phyloP scores from a whole-genome alignment of 2,329 filamentous ascomycete species.

The Moelleriella libera region DNA sequence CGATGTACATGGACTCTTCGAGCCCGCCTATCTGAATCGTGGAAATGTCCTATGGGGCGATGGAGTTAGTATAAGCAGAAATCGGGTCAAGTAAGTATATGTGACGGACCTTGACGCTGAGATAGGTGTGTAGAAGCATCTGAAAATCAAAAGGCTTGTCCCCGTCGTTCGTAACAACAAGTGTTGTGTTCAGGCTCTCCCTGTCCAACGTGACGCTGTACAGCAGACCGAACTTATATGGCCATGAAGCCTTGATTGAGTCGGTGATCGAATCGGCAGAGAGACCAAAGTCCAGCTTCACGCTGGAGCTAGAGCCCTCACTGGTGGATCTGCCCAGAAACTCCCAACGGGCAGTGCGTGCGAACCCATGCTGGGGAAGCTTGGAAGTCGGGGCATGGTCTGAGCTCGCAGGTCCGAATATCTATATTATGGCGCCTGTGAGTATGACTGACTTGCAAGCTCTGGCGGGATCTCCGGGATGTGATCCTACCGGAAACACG shows the following conservation, averaged over 20 bases:
- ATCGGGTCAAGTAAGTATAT: neutral
- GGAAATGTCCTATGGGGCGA: constrained; percentile 54
- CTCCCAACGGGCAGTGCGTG: constrained; percentile 81
- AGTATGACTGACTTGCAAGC: neutral
- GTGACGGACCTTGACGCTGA: constrained; percentile 55
- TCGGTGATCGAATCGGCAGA: constrained; percentile 57
- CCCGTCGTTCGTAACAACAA: constrained; percentile 84
- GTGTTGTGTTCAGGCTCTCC: constrained; percentile 61
- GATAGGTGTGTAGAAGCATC: constrained; percentile 81
- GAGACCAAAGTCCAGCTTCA: constrained; percentile 94
- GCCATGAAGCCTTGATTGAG: constrained; percentile 61
- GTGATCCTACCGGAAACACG: constrained; percentile 67
- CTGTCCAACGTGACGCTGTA: constrained; percentile 81
- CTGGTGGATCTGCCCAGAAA: constrained; percentile 70
- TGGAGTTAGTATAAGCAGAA: neutral
- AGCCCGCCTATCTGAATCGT: constrained; percentile 62
- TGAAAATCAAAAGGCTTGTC: constrained; percentile 78
- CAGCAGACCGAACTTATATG: constrained; percentile 74
- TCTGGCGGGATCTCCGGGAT: too few relatives aligned
- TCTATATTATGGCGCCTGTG: constrained; percentile 27
- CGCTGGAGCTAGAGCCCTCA: constrained; percentile 43
- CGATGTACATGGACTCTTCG: constrained; percentile 59
- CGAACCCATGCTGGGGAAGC: constrained; percentile 90
- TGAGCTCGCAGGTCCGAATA: constrained; percentile 73
- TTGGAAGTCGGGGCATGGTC: constrained; percentile 61